Evolutionary conservation across 257 asterid species (phyloP).

Genomic region (Hygrophila difformis): DNA sequence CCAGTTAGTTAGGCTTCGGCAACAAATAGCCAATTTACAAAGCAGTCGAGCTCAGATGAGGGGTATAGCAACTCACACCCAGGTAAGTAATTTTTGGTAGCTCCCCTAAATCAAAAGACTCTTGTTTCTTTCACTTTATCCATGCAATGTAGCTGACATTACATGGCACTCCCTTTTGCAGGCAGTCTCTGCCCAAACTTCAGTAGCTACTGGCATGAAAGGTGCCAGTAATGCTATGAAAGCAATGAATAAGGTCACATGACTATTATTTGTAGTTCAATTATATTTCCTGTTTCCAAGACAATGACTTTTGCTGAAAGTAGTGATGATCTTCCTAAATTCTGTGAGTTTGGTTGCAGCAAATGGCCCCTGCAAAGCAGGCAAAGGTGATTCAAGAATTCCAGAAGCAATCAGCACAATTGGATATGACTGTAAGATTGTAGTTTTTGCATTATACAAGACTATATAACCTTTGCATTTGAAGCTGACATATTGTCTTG

Average conservation of each 20-base stretch:
- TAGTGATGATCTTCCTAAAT: background rate
- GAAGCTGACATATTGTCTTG: constrained; percentile 9
- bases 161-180: constrained; percentile 22
- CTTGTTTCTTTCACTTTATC: constrained; percentile 8
- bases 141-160: background rate
- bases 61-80: constrained; percentile 88
- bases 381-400: constrained; percentile 73
- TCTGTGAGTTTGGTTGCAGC: constrained; percentile 36
- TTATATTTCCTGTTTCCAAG: too few species aligned
- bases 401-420: constrained; percentile 89
- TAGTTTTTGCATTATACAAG: background rate
- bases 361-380: constrained; percentile 92
- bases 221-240: constrained; percentile 95
- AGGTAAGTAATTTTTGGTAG: constrained; percentile 36
- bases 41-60: constrained; percentile 96
- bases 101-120: background rate
- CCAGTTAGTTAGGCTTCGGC: constrained; percentile 79
- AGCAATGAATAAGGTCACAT: constrained; percentile 79
- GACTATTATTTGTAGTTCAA: background rate
- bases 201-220: constrained; percentile 86
- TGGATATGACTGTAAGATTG: constrained; percentile 82
- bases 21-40: constrained; percentile 87
- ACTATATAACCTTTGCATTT: background rate
- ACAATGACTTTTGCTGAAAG: too few species aligned
- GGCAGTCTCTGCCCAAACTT: constrained; percentile 91